Conservation (phyloP, 1,284 basidiomycete genomes). For the Fomitopsis palustris region DNA sequence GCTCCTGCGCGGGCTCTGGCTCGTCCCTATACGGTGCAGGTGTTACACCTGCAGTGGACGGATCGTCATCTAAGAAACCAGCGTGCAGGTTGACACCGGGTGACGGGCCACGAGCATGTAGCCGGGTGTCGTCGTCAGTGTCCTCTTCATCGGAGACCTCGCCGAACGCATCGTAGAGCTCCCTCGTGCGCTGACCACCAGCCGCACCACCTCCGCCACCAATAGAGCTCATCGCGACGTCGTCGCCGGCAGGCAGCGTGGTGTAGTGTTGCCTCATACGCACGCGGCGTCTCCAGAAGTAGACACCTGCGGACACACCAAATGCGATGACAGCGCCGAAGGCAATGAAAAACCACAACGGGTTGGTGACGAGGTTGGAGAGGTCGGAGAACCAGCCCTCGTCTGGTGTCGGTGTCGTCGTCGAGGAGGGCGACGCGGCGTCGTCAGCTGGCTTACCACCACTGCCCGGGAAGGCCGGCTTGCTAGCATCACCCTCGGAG, state of each 20-base stretch:
- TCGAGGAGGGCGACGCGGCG: slow-evolving; percentile 18
- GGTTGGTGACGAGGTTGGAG: slow-evolving; percentile 69
- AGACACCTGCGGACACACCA: slow-evolving; percentile 57
- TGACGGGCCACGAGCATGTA: slow-evolving; percentile 31
- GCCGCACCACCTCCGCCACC: slow-evolving; percentile 20
- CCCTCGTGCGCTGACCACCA: slow-evolving; percentile 59
- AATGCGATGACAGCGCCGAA: slow-evolving; percentile 70
- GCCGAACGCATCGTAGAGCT: slow-evolving; percentile 90
- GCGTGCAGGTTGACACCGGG: slow-evolving; percentile 45
- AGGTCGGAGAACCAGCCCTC: slow-evolving; percentile 88
- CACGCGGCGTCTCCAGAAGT: slow-evolving; percentile 68
- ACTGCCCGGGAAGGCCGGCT: slow-evolving; percentile 53
- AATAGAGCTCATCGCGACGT: slow-evolving; percentile 71
- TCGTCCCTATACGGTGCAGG: slow-evolving; percentile 54
- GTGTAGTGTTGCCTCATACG: slow-evolving; percentile 59
- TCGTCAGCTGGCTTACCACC: slow-evolving; percentile 29
- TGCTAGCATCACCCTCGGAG: slow-evolving; percentile 65
- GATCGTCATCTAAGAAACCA: slow-evolving; percentile 64
- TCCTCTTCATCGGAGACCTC: slow-evolving; percentile 77
- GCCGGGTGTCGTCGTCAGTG: slow-evolving; percentile 61
- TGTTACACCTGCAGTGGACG: slow-evolving; percentile 36
- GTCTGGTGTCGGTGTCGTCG: slow-evolving; percentile 59
- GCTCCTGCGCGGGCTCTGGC: slow-evolving; percentile 31
- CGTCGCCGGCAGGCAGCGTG: slow-evolving; percentile 63
- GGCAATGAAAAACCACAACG: slow-evolving; percentile 85